Base-by-base conservation (phyloP, 805 yeast species). In the Trichomonascus vanleenenianus region DNA sequence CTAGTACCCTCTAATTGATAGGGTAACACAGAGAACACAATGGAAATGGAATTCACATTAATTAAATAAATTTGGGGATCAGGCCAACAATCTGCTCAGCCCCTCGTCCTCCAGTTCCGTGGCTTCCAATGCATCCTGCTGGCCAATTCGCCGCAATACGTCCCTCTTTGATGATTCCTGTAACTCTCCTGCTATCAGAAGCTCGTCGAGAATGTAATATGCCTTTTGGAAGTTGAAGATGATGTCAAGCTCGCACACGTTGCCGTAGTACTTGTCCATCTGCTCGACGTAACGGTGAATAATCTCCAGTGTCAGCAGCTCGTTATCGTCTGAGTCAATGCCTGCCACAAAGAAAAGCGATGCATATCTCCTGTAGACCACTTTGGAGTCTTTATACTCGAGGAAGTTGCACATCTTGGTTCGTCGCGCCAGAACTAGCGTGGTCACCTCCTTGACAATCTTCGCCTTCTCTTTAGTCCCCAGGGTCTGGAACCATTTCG, bases 151-250 rank as follows among this genome's bases (percentile, higher is more conserved):
- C 50, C 81, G 74, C 51, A 91, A 66, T 2, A 88, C 87, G 56
- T 85, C 96, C 45, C 79, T 75, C 54, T 81, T 80, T 11, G 91
- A 82, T 38, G 86, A 76, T 60, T 93, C 98, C 52, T 85, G 84
- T 16, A 93, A 64, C 42, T 83, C 81, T 0, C 98, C 98, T 54
- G 89, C 96, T 50, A 91, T 74, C 42, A 93, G 65, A 54, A 93
- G 70, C 62, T 93, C 98, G 63, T 93, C 96, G 52, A 93, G 69
- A 10, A 93, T 83, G 64, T 86, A 85, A 63, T 93, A 93, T 0
- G 97, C 97, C 60, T 85, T 84, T 56, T 85, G 85, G 67, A 93
- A 93, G 59, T 94, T 93, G 75, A 93, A 93, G 42, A 93, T 93
- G 51, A 93, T 93, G 66, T 93, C 98, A 57, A 93, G 71, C 63